Base-by-base conservation (phyloP, 2,329 filamentous ascomycete species). In the Diaporthe helianthi region DNA sequence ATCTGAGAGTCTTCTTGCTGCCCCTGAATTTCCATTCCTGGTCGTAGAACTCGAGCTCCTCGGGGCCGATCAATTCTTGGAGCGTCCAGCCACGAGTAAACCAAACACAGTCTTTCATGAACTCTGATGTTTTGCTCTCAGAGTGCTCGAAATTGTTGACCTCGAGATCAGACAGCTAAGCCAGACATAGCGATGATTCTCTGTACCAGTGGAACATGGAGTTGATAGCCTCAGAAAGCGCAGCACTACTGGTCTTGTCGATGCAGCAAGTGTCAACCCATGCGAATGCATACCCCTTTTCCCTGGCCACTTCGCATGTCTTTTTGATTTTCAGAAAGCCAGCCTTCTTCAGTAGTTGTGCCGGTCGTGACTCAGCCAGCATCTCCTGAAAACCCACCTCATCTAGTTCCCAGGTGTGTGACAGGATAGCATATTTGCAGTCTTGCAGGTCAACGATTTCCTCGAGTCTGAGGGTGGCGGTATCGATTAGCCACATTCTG, bases 131-230 rank as follows among this genome's bases (percentile, higher is more conserved):
- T 41, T 65, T 65, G 4, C 24, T 68, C 53, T 67, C 63, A 2
- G 63, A 26, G 47, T 46, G 33, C 15, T 67, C 58, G 33, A 52
- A 47, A 29, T 65, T 53, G 26, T 66, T 66, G n/a, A 52, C 38
- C 29, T 47, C 29, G 22, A 69, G 68, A 26, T 72, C 71, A 7
- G 65, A 66, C 36, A 72, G 65, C 31, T 72, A 67, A 12, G 68
- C 71, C 31, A 71, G 49, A 51, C 71, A 72, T n/a, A 66, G 15
- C 19, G 69, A 49, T 1, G 70, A 63, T 47, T 68, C 53, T 44
- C 65, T 64, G 26, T 72, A 72, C 71, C 70, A 72, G 19, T 51
- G 26, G 47, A 71, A 72, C 71, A 72, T 72, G 24, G 67, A 70
- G 60, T 71, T 72, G 60, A 72, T 71, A 24, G 71, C 67, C 41